Evolutionary conservation across 495 filamentous ascomycete genomes (phyloP).

Genomic region (Trichodelitschia bisporula): DNA sequence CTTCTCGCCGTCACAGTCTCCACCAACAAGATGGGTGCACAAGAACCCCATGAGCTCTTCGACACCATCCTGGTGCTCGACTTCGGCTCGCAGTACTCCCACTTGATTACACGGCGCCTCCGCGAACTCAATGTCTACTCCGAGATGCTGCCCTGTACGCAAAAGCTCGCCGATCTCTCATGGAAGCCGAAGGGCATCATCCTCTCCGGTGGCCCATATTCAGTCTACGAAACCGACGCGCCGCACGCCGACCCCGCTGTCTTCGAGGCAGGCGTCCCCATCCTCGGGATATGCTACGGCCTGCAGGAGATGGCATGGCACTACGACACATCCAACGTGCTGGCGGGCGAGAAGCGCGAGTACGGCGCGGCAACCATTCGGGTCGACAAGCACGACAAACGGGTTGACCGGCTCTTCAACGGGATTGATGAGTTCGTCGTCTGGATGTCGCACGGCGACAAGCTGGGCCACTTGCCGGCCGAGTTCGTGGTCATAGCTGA

Average conservation of each 20-base stretch:
- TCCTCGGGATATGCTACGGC: conserved; percentile 63
- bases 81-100: conserved; percentile 43
- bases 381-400: conserved; percentile 22
- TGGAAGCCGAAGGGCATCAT: conserved; percentile 70
- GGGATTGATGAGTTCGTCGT: conserved; percentile 41
- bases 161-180: conserved; percentile 50
- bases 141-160: conserved; percentile 85
- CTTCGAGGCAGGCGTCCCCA: conserved; percentile 53
- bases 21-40: too few relatives aligned
- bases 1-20: too few relatives aligned
- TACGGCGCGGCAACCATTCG: conserved; percentile 42
- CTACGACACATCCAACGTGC: conserved; percentile 36
- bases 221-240: conserved; percentile 45
- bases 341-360: conserved; percentile 43
- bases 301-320: conserved; percentile 66
- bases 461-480: conserved; percentile 45
- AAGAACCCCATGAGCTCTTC: conserved; percentile 30
- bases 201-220: conserved; percentile 52
- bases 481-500: conserved; percentile 48
- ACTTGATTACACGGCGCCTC: conserved; percentile 54
- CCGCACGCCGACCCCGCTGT: conserved; percentile 59
- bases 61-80: conserved; percentile 44
- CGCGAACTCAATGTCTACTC: conserved; percentile 65
- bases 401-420: conserved; percentile 48
- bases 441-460: conserved; percentile 80